A percentile compares a stretch with the other conserved stretches of the same genome.
These are phyloP conservation scores for Kodamaea ohmeri DNA, from an alignment of 1,139 yeast species.

Conservation along the genomic window DNA sequence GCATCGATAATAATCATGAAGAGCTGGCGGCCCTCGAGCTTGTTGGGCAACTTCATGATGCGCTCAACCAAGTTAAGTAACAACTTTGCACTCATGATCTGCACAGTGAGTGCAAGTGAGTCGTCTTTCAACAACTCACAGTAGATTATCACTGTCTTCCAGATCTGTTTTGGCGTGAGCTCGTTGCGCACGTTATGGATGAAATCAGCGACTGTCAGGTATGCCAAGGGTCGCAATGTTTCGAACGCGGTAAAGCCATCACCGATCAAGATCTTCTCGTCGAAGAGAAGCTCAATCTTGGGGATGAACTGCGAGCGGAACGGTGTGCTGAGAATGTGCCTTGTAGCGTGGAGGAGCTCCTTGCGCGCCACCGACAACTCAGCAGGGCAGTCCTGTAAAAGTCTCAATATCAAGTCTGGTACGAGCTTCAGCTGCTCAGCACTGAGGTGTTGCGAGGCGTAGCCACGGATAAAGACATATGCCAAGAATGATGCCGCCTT, in stretches of 20 bases:
- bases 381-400: conserved; percentile 95
- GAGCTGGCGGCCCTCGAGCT: conserved; percentile 81
- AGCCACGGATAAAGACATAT: conserved; percentile 83
- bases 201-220: conserved; percentile 93
- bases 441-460: conserved; percentile 62
- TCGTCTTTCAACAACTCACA: conserved; percentile 80
- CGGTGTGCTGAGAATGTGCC: conserved; percentile 90
- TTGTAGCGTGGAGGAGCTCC: conserved; percentile 88
- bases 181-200: conserved; percentile 90
- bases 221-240: conserved; percentile 85
- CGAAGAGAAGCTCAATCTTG: conserved; percentile 78
- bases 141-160: conserved; percentile 84
- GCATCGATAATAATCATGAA: conserved; percentile 82
- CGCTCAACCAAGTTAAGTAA: conserved; percentile 85
- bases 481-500: conserved; percentile 96
- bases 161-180: conserved; percentile 76
- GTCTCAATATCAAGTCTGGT: conserved; percentile 82
- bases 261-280: conserved; percentile 86
- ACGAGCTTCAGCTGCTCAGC: conserved; percentile 64
- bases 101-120: conserved; percentile 83
- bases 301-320: conserved; percentile 81
- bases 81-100: conserved; percentile 94
- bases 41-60: conserved; percentile 78
- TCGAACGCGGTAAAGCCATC: conserved; percentile 91
- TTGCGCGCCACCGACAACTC: conserved; percentile 90